phyloP scores from a whole-genome alignment of 805 yeast genomes.

The Saccharomycopsis oosterbeekiorum region DNA sequence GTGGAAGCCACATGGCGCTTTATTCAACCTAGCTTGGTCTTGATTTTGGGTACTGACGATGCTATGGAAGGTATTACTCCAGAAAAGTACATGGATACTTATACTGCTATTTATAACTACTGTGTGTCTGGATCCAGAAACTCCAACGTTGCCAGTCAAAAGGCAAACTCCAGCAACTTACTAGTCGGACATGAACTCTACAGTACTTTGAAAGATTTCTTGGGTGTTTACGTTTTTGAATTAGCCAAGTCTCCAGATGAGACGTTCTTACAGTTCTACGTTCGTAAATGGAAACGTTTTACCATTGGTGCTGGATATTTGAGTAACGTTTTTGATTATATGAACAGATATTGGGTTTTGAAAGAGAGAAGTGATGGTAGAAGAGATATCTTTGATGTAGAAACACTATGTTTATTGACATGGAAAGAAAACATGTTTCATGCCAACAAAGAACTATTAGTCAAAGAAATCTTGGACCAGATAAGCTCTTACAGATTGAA shows the following conservation, averaged over 20 bases:
- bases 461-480: slow-evolving; percentile 63
- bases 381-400: slow-evolving; percentile 81
- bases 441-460: slow-evolving; percentile 48
- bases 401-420: slow-evolving; percentile 73
- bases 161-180: slow-evolving; percentile 17
- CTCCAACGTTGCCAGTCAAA: background rate
- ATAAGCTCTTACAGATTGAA: slow-evolving; percentile 74
- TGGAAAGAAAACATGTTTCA: slow-evolving; percentile 84
- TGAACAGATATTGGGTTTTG: slow-evolving; percentile 96
- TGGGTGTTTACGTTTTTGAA: slow-evolving; percentile 46
- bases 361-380: slow-evolving; percentile 93
- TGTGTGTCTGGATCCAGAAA: slow-evolving; percentile 47
- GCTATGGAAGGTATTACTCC: slow-evolving; percentile 53
- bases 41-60: slow-evolving; percentile 54
- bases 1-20: slow-evolving; percentile 65
- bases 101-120: slow-evolving; percentile 86
- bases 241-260: slow-evolving; percentile 47
- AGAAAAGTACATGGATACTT: slow-evolving; percentile 77
- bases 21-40: slow-evolving; percentile 66
- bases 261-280: slow-evolving; percentile 71
- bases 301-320: slow-evolving; percentile 86
- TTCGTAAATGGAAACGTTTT: slow-evolving; percentile 78
- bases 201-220: slow-evolving; percentile 54
- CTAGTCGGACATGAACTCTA: slow-evolving; percentile 89
- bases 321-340: slow-evolving; percentile 88